Percentiles rank a stretch among this genome's conserved stretches.
phyloP scores from a whole-genome alignment of 169 alveolate species.

The Plasmodium yoelii region DNA sequence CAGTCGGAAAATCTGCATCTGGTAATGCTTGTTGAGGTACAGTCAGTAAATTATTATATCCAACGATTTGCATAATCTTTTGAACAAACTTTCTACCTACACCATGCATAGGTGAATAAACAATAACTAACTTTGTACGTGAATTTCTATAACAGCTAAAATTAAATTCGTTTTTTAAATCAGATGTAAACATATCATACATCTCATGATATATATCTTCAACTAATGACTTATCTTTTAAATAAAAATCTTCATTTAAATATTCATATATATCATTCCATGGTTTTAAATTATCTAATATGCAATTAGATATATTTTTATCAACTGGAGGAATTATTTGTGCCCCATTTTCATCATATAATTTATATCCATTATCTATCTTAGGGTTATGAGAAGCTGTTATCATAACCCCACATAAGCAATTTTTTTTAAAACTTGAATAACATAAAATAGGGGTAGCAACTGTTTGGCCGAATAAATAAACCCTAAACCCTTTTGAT shows the following conservation, averaged over 20 bases:
- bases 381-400: conserved; percentile 92
- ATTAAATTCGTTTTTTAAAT: conserved; percentile 77
- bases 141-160: conserved; percentile 73
- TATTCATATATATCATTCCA: conserved; percentile 75
- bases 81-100: conserved; percentile 84
- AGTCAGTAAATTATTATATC: conserved; percentile 77
- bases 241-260: conserved; percentile 75
- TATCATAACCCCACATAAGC: conserved; percentile 87
- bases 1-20: conserved; percentile 90
- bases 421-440: conserved; percentile 77
- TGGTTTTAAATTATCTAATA: conserved; percentile 80
- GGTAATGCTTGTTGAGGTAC: conserved; percentile 84
- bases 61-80: conserved; percentile 81
- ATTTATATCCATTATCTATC: conserved; percentile 89
- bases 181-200: conserved; percentile 77
- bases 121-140: conserved; percentile 79
- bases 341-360: conserved; percentile 88
- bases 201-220: conserved; percentile 80
- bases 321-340: conserved; percentile 88
- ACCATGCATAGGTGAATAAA: conserved; percentile 92
- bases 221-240: conserved; percentile 77
- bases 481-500: conserved; percentile 83
- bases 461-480: conserved; percentile 79
- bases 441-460: conserved; percentile 90
- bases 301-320: conserved; percentile 76